Base-by-base conservation (phyloP, 1,139 yeast species). In the Candida sp. region DNA sequence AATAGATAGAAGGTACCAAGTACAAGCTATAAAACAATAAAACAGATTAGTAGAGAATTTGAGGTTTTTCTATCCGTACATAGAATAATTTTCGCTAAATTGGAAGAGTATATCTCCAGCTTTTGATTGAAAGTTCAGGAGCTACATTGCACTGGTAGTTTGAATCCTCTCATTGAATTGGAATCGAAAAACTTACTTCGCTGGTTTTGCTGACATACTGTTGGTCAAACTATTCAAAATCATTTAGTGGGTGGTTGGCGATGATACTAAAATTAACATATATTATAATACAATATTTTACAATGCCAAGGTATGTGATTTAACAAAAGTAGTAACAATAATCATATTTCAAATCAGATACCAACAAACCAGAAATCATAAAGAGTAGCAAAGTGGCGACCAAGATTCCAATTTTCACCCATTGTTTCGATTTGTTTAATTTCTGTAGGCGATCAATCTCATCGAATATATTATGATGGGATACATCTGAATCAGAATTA, bases 321-420 rank as follows among this genome's bases (percentile, higher is more conserved):
- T 48, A 68, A 50, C 74, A 69, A 47, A 57, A 60, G 52, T 66
- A 68, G 49, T 69, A 69, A 49, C 75, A 69, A 52, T 69, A 69
- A 23, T 64, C 66, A 51, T 68, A 68, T 33, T 55, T 56, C 36
- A 65, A 54, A 32, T 63, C 66, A 5, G 70, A 63, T 5, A 63
- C 63, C 22, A 57, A 40, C 43, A 60, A 56, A 8, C 68, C 60
- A 3, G 61, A 51, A 23, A 48, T 42, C 9, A 55, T 40, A 37
- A 59, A 48, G 21, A 56, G 33, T 8, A 50, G 30, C 7, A 50
- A 33, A 5, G 42, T 42, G n/a, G 32, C 41, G 43, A 46, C 46
- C 23, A 45, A 42, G 44, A 47, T 39, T 43, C 37, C 43, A 40
- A 40, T 45, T 39, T 33, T 30, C 19, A 21, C 23, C 33, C 9